These are phyloP conservation scores for Geotrichum cucujoidarum DNA, from an alignment of 1,139 yeast genomes.

Conservation along the genomic window DNA sequence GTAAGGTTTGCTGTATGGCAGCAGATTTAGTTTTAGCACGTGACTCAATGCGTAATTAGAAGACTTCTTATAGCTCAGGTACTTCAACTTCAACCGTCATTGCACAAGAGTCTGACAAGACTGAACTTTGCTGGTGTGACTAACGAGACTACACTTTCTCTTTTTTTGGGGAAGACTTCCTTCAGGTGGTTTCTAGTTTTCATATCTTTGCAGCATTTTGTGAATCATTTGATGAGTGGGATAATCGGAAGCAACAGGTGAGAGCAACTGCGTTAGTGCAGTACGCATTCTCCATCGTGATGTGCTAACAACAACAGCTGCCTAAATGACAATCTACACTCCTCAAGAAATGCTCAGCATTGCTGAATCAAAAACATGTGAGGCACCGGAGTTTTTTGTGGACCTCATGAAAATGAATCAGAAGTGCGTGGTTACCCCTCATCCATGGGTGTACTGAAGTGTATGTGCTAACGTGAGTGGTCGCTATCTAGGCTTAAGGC, in stretches of 20 bases:
- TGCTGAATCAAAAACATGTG: slow-evolving; percentile 1
- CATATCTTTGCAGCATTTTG: no score
- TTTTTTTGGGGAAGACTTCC: no score
- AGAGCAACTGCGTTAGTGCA: no score
- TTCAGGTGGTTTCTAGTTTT: no score
- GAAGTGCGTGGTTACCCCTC: not conserved
- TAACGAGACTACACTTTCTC: no score
- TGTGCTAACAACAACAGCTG: not conserved
- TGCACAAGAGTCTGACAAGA: no score
- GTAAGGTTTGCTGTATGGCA: not conserved
- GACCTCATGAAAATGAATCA: slow-evolving; percentile 11
- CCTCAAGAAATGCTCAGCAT: slow-evolving; percentile 9
- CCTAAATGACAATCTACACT: slow-evolving; percentile 15
- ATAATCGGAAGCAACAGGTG: no score
- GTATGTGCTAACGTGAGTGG: not conserved
- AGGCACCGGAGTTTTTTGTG: slow-evolving; percentile 9
- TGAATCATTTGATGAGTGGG: no score
- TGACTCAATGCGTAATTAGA: not conserved
- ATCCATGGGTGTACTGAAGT: not conserved
- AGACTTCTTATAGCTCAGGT: not conserved
- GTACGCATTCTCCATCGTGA: no score
- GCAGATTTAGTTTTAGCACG: not conserved
- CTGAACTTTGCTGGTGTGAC: no score
- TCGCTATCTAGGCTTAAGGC: not conserved
- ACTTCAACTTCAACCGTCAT: no score